Percentiles rank a stretch among this genome's conserved stretches.
Conservation (phyloP, 768 basidiomycete genomes). For the Coprinopsis cinerea region DNA sequence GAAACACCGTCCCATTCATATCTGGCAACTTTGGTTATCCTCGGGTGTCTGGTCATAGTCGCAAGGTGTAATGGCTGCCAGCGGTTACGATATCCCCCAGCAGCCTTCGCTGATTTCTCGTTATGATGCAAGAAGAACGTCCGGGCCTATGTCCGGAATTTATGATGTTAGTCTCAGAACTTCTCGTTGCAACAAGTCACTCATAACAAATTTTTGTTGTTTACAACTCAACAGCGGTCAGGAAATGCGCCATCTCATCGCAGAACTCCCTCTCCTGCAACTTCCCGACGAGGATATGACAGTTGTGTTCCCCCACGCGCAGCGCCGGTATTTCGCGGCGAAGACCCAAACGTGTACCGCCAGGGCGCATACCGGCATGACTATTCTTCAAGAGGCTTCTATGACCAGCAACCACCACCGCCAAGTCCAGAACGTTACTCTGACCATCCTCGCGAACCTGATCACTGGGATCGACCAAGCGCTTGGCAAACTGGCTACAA, state of each 20-base stretch:
- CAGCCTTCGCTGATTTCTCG: conserved; percentile 25
- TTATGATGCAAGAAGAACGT: conserved; percentile 29
- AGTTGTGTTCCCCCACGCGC: conserved; percentile 42
- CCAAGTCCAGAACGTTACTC: conserved; percentile 47
- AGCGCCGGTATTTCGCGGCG: conserved; percentile 30
- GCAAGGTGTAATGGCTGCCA: conserved; percentile 33
- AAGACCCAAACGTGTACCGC: conserved; percentile 39
- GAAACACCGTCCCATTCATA: background rate
- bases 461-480: conserved; percentile 41
- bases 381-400: conserved; percentile 24
- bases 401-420: conserved; percentile 38
- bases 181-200: conserved; percentile 8
- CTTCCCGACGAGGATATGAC: conserved; percentile 45
- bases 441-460: conserved; percentile 34
- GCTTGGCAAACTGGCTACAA: conserved; percentile 33
- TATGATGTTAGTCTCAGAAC: conserved; percentile 34
- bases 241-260: conserved; percentile 30
- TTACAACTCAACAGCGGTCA: conserved; percentile 28
- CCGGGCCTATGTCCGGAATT: conserved; percentile 21
- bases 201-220: conserved; percentile 7
- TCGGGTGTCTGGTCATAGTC: background rate
- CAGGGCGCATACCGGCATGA: conserved; percentile 29
- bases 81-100: conserved; percentile 33
- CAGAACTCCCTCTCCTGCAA: conserved; percentile 44
- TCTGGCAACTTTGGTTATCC: conserved; percentile 3